A percentile compares a stretch with the other conserved stretches of the same genome.
Conservation (phyloP, 1,284 basidiomycete genomes). For the Wolfiporia cocos region DNA sequence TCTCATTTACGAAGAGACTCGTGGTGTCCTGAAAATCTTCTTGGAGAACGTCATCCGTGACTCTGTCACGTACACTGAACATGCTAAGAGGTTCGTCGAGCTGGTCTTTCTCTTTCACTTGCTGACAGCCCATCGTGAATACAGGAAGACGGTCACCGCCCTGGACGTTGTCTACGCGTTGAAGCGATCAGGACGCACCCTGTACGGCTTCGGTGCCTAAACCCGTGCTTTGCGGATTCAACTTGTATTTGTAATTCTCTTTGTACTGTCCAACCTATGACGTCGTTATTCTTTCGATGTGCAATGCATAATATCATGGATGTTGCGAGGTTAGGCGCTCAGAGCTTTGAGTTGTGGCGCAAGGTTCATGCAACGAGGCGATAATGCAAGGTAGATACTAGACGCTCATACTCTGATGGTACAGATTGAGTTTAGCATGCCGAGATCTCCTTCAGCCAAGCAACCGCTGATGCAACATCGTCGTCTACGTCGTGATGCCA, state of each 20-base stretch:
- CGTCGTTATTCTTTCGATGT: no score
- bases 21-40: slow-evolving; percentile 94
- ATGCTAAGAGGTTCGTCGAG: slow-evolving; percentile 59
- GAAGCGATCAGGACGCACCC: slow-evolving; percentile 75
- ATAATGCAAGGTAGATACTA: no score
- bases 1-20: slow-evolving; percentile 92
- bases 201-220: slow-evolving; percentile 70
- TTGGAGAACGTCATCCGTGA: slow-evolving; percentile 78
- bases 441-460: slow-evolving; percentile 22
- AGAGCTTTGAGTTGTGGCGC: no score
- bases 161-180: slow-evolving; percentile 81
- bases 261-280: no score
- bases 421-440: background rate
- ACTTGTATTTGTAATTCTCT: slow-evolving; percentile 22
- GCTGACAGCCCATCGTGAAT: background rate
- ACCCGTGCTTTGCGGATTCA: no score
- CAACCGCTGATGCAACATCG: slow-evolving; percentile 27
- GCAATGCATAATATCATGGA: no score
- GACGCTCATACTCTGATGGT: no score
- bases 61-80: slow-evolving; percentile 85
- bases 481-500: slow-evolving; percentile 41
- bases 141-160: slow-evolving; percentile 72
- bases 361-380: no score
- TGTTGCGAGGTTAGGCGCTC: no score
- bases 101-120: background rate